phyloP scores from a whole-genome alignment of 257 asterid genomes.

The Salvia hispanica region DNA sequence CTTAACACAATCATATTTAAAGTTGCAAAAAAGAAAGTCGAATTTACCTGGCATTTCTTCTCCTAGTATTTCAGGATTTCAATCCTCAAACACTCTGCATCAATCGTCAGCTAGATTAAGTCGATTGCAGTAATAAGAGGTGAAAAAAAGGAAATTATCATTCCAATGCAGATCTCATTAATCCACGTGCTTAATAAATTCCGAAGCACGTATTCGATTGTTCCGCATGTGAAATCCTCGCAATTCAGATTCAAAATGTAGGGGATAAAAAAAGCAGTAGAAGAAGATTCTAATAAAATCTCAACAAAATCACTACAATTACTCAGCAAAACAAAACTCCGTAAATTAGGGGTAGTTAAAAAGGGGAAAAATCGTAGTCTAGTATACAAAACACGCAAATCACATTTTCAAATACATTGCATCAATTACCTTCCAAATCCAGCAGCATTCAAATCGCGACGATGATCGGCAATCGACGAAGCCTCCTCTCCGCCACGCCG shows the following conservation, averaged over 20 bases:
- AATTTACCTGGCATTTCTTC: slow-evolving; percentile 57
- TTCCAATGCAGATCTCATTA: slow-evolving; percentile 27
- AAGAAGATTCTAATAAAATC: background rate
- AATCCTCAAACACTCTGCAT: slow-evolving; percentile 45
- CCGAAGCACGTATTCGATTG: slow-evolving; percentile 15
- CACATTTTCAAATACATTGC: slow-evolving; percentile 8
- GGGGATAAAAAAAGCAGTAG: background rate
- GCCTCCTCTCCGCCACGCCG: slow-evolving; percentile 25
- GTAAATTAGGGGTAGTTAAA: background rate
- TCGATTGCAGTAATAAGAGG: slow-evolving; percentile 13
- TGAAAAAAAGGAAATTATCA: background rate
- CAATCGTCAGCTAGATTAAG: slow-evolving; percentile 33
- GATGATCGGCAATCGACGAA: slow-evolving; percentile 34
- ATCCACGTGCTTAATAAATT: slow-evolving; percentile 21
- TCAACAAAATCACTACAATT: no score
- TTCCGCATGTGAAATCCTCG: background rate
- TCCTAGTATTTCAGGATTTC: slow-evolving; percentile 22
- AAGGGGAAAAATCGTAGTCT: background rate
- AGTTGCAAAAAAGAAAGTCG: slow-evolving; percentile 17
- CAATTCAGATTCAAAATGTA: slow-evolving; percentile 22
- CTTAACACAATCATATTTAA: slow-evolving; percentile 17
- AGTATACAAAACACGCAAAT: slow-evolving; percentile 16
- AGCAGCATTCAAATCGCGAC: slow-evolving; percentile 36
- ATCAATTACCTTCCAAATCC: slow-evolving; percentile 31
- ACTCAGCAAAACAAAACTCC: no score